A percentile compares a stretch with the other conserved stretches of the same genome.
These are phyloP conservation scores for Penicillium subrubescens DNA, from an alignment of 495 filamentous ascomycete species.

Conservation along the genomic window DNA sequence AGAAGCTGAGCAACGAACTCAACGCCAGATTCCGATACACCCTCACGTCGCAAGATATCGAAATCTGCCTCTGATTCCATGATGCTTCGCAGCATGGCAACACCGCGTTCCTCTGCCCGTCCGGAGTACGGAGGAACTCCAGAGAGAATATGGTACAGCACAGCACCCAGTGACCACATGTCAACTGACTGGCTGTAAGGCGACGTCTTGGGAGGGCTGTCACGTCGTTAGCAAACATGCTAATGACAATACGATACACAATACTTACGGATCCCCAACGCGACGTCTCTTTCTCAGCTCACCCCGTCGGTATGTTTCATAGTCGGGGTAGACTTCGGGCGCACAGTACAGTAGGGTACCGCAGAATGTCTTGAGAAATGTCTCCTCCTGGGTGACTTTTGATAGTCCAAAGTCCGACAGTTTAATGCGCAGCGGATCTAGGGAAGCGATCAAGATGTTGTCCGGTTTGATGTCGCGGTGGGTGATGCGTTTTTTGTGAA, in stretches of 20 bases:
- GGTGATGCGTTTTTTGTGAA: slow-evolving; percentile 84
- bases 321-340: slow-evolving; percentile 92
- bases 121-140: slow-evolving; percentile 78
- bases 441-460: slow-evolving; percentile 81
- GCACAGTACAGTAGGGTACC: slow-evolving; percentile 95
- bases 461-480: slow-evolving; percentile 98
- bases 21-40: slow-evolving; percentile 65
- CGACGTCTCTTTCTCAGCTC: slow-evolving; percentile 55
- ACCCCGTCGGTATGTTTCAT: slow-evolving; percentile 51
- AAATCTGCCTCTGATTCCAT: slow-evolving; percentile 72
- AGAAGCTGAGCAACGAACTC: slow-evolving; percentile 78
- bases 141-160: slow-evolving; percentile 79
- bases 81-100: slow-evolving; percentile 76
- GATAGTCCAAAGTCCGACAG: slow-evolving; percentile 95
- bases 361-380: slow-evolving; percentile 94
- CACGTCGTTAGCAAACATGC: slow-evolving; percentile 20
- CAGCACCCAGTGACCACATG: slow-evolving; percentile 91
- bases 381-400: slow-evolving; percentile 86
- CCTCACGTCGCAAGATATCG: slow-evolving; percentile 52
- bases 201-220: slow-evolving; percentile 46
- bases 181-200: slow-evolving; percentile 89
- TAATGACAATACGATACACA: background rate
- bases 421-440: slow-evolving; percentile 79
- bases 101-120: slow-evolving; percentile 54
- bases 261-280: slow-evolving; percentile 47